These are phyloP conservation scores for Sporisorium iseilematis-ciliati DNA, from an alignment of 1,284 basidiomycete genomes.

Conservation along the genomic window DNA sequence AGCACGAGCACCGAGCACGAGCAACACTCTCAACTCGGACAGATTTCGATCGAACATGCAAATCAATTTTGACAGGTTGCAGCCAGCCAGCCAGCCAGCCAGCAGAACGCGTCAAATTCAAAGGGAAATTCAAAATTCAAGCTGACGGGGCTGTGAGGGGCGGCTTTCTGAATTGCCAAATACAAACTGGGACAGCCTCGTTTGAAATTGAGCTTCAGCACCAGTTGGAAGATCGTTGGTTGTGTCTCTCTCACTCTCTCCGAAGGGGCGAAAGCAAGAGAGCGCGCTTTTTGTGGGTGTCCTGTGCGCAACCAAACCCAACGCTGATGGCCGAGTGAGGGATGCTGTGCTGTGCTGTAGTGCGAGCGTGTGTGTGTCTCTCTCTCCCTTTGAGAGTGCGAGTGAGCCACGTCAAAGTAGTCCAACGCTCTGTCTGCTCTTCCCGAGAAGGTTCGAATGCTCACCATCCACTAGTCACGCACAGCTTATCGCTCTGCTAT, in stretches of 20 bases:
- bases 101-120: slow-evolving; percentile 8
- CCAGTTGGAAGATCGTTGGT: slow-evolving; percentile 1
- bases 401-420: not conserved
- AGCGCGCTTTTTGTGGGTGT: slow-evolving; percentile 15
- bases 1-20: not conserved
- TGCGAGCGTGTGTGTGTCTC: slow-evolving; percentile 7
- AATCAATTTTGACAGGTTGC: not conserved
- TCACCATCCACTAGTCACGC: slow-evolving; percentile 1
- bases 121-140: slow-evolving; percentile 1
- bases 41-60: slow-evolving; percentile 7
- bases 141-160: slow-evolving; percentile 1
- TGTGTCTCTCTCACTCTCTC: not conserved
- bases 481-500: not conserved
- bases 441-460: slow-evolving; percentile 5
- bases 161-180: not conserved
- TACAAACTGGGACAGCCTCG: no score
- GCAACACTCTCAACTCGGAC: not conserved
- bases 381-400: no score
- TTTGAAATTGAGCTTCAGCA: not conserved
- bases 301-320: slow-evolving; percentile 18
- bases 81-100: slow-evolving; percentile 1
- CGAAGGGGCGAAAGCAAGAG: not conserved
- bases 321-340: slow-evolving; percentile 1
- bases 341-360: slow-evolving; percentile 7
- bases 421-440: slow-evolving; percentile 1